phyloP scores from a whole-genome alignment of 169 alveolate species.

The Eimeria necatrix region DNA sequence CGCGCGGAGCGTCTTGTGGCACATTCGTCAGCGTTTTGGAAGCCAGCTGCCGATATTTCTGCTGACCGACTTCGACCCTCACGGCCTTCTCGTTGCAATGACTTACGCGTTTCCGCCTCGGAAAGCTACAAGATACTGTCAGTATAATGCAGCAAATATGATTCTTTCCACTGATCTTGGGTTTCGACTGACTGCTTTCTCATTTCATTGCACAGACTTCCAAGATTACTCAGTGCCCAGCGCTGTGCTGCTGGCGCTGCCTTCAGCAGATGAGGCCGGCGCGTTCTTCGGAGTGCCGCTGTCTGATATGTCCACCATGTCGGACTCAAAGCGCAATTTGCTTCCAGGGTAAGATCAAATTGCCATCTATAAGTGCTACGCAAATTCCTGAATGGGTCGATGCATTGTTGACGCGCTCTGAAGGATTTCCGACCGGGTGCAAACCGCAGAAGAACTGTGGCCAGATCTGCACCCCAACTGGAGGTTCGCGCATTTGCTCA shows the following conservation, averaged over 20 bases:
- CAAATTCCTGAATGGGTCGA: too few relatives aligned
- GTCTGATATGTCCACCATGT: background rate
- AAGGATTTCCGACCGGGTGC: background rate
- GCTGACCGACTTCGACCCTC: background rate
- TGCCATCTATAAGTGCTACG: too few relatives aligned
- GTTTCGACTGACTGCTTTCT: too few relatives aligned
- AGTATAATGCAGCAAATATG: background rate
- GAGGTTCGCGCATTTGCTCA: background rate
- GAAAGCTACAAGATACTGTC: background rate
- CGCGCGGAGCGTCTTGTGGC: slow-evolving; percentile 21
- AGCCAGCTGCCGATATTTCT: background rate
- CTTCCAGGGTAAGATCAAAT: background rate
- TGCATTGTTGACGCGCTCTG: too few relatives aligned
- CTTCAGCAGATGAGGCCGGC: slow-evolving; percentile 19
- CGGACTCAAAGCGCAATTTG: background rate
- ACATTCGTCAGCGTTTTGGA: background rate
- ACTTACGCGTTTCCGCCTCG: slow-evolving; percentile 11
- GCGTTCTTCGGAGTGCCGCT: background rate
- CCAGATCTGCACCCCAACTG: slow-evolving; percentile 5
- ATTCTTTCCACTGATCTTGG: too few relatives aligned
- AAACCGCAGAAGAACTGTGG: slow-evolving; percentile 11
- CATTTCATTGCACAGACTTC: background rate
- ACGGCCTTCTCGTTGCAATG: slow-evolving; percentile 25
- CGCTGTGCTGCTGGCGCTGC: background rate
- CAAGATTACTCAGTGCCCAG: background rate